These are phyloP conservation scores for Hanseniaspora lachancei DNA, from an alignment of 805 yeast species.

Conservation along the genomic window DNA sequence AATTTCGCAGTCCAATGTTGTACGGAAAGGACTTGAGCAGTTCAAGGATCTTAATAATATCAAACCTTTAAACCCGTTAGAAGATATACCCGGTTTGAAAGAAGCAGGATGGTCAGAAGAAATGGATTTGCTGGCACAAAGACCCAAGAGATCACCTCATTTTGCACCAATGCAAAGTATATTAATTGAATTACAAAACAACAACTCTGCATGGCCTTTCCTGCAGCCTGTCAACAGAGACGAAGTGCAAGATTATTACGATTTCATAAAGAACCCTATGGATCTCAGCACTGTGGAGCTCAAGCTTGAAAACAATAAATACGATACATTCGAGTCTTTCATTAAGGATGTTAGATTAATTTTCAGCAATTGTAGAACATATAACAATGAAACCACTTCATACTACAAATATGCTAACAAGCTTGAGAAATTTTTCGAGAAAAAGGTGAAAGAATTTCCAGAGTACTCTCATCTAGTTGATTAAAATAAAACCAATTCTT, in stretches of 20 bases:
- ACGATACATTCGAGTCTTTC: constrained; percentile 81
- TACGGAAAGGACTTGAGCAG: constrained; percentile 65
- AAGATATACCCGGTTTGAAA: constrained; percentile 67
- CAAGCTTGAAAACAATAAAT: constrained; percentile 81
- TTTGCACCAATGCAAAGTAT: constrained; percentile 85
- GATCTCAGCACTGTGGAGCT: constrained; percentile 91
- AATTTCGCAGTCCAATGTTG: constrained; percentile 63
- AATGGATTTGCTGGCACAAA: constrained; percentile 91
- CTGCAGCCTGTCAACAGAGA: constrained; percentile 82
- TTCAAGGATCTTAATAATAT: constrained; percentile 41
- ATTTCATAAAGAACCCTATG: constrained; percentile 95
- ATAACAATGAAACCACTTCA: constrained; percentile 88
- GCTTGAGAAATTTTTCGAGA: constrained; percentile 74
- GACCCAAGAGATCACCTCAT: constrained; percentile 90
- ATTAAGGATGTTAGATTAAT: constrained; percentile 76
- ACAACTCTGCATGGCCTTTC: constrained; percentile 98
- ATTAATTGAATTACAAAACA: constrained; percentile 77
- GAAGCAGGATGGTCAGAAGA: constrained; percentile 98
- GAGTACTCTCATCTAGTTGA: constrained; percentile 79
- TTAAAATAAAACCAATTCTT: constrained; percentile 18
- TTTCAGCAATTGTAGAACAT: constrained; percentile 80
- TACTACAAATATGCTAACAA: constrained; percentile 90
- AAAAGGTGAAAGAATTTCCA: constrained; percentile 76
- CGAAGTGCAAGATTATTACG: constrained; percentile 93
- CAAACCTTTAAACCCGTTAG: constrained; percentile 59